Conservation (phyloP, 192 early-diverging fungal genomes). For the Coemansia sp. region DNA sequence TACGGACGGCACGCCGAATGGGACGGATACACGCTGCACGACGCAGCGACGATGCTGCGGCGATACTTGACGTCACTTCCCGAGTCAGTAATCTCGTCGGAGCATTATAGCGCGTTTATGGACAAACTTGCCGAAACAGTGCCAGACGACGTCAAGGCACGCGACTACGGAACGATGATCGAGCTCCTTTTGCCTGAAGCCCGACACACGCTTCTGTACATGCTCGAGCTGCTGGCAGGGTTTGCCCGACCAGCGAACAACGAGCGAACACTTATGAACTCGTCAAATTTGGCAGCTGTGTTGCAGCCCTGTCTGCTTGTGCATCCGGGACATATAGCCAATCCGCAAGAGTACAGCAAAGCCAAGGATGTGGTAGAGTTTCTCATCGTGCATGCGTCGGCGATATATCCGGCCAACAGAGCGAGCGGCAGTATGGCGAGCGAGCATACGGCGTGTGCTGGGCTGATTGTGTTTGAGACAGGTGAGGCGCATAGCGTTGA, state of each 20-base stretch:
- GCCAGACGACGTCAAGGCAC: conserved; percentile 33
- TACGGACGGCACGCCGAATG: conserved; percentile 67
- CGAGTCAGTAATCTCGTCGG: conserved; percentile 68
- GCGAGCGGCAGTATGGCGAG: neutral
- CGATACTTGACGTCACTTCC: conserved; percentile 72
- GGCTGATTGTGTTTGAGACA: conserved; percentile 28
- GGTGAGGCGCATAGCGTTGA: conserved; percentile 5
- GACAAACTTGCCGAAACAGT: conserved; percentile 58
- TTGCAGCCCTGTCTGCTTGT: conserved; percentile 74
- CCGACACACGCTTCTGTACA: conserved; percentile 67
- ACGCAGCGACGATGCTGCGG: conserved; percentile 73
- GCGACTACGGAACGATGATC: conserved; percentile 62
- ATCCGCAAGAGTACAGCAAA: conserved; percentile 73
- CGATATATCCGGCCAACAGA: conserved; percentile 10
- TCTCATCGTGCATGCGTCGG: conserved; percentile 57
- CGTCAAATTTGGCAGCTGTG: conserved; percentile 73
- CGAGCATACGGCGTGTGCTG: conserved; percentile 6
- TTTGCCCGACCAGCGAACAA: conserved; percentile 50
- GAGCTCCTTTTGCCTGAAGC: conserved; percentile 55
- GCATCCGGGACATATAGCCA: conserved; percentile 68
- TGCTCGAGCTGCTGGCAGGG: conserved; percentile 62
- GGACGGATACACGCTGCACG: conserved; percentile 72
- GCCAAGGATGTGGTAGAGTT: conserved; percentile 75
- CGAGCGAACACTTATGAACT: conserved; percentile 65
- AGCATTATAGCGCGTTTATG: conserved; percentile 65